Evolutionary conservation across 129 eudicot species (phyloP), one percentile per base, ranked within the genome.

Genomic region (Pulicaria dysenterica): DNA sequence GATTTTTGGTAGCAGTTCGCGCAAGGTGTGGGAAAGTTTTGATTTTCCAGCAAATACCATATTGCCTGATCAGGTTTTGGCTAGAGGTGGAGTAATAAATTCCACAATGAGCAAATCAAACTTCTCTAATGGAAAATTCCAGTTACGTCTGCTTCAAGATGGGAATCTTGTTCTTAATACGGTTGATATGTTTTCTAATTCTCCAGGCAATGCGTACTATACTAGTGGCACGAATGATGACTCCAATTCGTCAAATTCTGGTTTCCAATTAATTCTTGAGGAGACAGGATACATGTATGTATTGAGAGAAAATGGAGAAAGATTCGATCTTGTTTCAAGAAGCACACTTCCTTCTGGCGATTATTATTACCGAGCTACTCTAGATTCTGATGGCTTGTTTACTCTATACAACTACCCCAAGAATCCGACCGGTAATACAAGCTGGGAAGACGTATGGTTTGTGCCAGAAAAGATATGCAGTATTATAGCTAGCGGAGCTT

Each of bases 381-480:
- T 88, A 1, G 82, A 88, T 55, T 80, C 75, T 15, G 86, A 88
- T 69, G 95, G 95, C 2, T 69, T 88, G 62, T 73, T 88, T 45
- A 64, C 63, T 17, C 84, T 66, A n/a, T 88, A 87, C 55, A 60
- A 55, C 43, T 40, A 69, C 66, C 83, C 83, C 0, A 87, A 69
- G 66, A 64, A 46, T 46, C 16, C 62, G 38, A 45, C 57, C 1
- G 61, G 36, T 7, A 50, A 70, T 51, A 5, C 66, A 58, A 8
- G 14, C 31, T 75, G 74, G 79, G 45, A 16, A 59, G 68, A 8
- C 4, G 7, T 43, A 75, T 61, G 84, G 77, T 38, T 34, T 7
- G 13, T 11, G 41, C 96, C 91, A 5, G 73, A 73, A 3, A 77
- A 87, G 14, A 77, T 85, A 55, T 84, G 88, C 59, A 4, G 0